Evolutionary conservation across 768 basidiomycete species (phyloP), one percentile per base, ranked within the genome.

Genomic region (Lactarius vividus): DNA sequence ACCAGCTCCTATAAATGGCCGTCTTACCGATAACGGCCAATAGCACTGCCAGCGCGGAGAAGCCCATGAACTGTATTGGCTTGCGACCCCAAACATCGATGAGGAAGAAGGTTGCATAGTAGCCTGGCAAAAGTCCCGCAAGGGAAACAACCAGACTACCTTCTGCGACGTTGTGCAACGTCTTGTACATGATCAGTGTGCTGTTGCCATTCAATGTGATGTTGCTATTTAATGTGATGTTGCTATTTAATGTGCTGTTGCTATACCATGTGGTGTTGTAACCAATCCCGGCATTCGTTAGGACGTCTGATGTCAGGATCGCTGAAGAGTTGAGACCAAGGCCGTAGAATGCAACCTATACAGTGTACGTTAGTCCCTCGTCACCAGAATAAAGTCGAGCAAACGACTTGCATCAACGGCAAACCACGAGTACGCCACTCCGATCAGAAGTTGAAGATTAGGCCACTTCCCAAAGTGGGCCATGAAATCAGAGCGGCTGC

Each of bases 351-450:
- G 92, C 92, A 64, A 95, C 85, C 85, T 90, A 60, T 37, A 23
- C 11, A 8, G 10, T 11, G 6, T 18, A 44, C 11, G 54, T 67
- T 20, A 63, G 46, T 29, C 13, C n/a, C 28, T 10, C 15, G 44
- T 26, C 5, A 15, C 28, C 15, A 23, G 53, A 39, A 20, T 9
- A 26, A 26, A 46, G 23, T 18, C n/a, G 20, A n/a, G 35, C 23
- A 29, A 67, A 64, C 86, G 26, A 59, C 88, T 66, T 52, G 85
- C 88, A 70, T 92, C 92, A n/a, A 94, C 82, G 3, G 92, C 93
- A 67, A 95, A 95, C 94, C 94, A 96, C 13, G 88, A 90, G 74
- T 88, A 95, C 0, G 90, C 76, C 0, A 86, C 83, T 13, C 91
- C 94, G 52, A 95, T 75, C 64, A 95, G 82, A 55, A 92, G 78